These are phyloP conservation scores for Striga asiatica DNA, from an alignment of 257 asterid genomes.

Conservation along the genomic window DNA sequence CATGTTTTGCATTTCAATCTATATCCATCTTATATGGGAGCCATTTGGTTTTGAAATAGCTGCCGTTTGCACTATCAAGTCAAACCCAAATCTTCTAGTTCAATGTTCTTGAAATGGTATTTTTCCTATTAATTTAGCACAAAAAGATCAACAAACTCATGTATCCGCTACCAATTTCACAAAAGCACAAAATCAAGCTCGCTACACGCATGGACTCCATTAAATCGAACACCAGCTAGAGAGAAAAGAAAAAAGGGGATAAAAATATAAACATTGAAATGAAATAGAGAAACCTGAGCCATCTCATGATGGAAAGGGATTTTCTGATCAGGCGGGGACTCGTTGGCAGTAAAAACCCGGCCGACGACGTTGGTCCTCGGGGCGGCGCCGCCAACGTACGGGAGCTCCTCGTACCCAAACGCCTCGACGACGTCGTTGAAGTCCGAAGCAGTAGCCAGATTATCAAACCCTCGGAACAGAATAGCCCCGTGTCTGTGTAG, in stretches of 20 bases:
- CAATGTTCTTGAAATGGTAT: no score
- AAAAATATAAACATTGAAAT: no score
- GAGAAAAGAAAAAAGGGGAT: background rate
- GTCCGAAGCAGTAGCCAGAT: constrained; percentile 43
- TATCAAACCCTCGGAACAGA: constrained; percentile 52
- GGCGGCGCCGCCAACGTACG: constrained; percentile 87
- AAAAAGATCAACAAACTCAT: no score
- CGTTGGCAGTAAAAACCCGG: constrained; percentile 82
- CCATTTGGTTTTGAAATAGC: no score
- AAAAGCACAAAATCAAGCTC: background rate
- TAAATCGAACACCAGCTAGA: background rate
- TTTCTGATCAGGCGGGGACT: constrained; percentile 83
- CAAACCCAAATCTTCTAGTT: no score
- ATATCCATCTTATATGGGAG: no score
- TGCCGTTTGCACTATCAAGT: no score
- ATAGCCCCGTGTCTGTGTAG: constrained; percentile 56
- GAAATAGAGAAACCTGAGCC: constrained; percentile 47
- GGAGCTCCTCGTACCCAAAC: constrained; percentile 71
- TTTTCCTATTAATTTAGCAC: no score
- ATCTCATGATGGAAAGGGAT: constrained; percentile 79
- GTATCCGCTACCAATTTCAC: background rate
- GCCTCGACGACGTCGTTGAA: constrained; percentile 82
- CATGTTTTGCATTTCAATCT: no score
- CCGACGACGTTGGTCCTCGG: constrained; percentile 72
- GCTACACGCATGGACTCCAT: background rate